Evolutionary conservation across 352 stramenopile species (phyloP), one percentile per base, ranked within the genome.

Genomic region (Thalassiosira ordinaria): DNA sequence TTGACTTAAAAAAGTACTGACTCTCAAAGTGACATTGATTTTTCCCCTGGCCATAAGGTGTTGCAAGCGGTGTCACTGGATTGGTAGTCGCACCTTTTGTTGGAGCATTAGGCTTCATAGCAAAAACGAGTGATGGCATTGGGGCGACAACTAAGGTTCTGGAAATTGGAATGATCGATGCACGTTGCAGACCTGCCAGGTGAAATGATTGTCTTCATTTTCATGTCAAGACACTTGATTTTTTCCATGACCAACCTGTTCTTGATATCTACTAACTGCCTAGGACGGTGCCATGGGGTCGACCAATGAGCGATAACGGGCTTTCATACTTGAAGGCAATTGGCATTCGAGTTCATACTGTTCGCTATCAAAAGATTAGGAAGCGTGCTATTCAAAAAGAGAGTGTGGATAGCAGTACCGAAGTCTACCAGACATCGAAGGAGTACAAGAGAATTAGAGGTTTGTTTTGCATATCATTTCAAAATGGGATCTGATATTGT

Each of bases 251-350:
- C 37, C 53, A 13, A 60, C 69, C 57, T 31, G 57, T 49, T 51
- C 44, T 37, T 44, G 56, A 56, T 20, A 33, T 16, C 22, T 26
- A 29, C 57, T 63, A 20, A 39, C 52, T n/a, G 27, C 13, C 22
- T 60, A 83, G 78, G 71, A 76, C 73, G 39, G 74, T 86, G 24
- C 55, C 75, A 18, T 90, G 84, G 84, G 84, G 84, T 22, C 62
- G 35, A 37, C 68, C 71, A 2, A 88, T 86, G 65, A 61, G 60
- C 60, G 35, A 74, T 13, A 86, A 68, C 49, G 77, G 53, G 9
- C 24, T 90, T 18, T 71, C 75, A 49, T 90, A 70, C 70, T 68
- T 90, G 33, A 90, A 90, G 71, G 80, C 33, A 18, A 82, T 90
- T 51, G 84, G 84, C 1, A 88, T 90, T 66, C 66, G 84, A 31